Evolutionary conservation across 2,329 filamentous ascomycete species (phyloP).

Genomic region (Fusarium nurragi): DNA sequence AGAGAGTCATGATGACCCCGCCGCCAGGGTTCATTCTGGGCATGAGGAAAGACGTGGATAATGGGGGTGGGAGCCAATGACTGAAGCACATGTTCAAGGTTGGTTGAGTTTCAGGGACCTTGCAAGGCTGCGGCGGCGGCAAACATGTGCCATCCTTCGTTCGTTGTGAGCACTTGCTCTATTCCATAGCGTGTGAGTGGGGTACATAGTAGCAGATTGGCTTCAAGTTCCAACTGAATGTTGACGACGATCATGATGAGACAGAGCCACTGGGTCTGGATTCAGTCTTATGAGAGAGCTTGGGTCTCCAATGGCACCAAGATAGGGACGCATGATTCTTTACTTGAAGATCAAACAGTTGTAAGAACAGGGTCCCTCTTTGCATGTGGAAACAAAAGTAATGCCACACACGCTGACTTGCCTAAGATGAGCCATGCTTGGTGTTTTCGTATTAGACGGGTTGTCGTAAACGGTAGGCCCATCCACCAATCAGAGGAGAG

Average conservation of each 20-base stretch:
- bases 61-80: conserved; percentile 52
- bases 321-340: not conserved
- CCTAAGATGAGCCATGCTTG: conserved; percentile 8
- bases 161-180: conserved; percentile 37
- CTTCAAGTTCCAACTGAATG: conserved; percentile 24
- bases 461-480: conserved; percentile 12
- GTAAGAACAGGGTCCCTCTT: accelerated
- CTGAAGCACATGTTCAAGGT: conserved; percentile 53
- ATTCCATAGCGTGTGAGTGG: conserved; percentile 36
- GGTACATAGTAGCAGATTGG: not conserved
- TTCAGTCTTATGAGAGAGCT: not conserved
- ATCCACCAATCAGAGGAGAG: conserved; percentile 35
- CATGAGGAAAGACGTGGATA: conserved; percentile 10
- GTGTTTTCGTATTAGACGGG: conserved; percentile 30
- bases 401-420: not conserved
- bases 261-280: not conserved
- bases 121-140: conserved; percentile 34
- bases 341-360: not conserved
- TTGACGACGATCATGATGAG: conserved; percentile 20
- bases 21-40: conserved; percentile 29
- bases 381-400: not conserved
- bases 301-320: too few species aligned
- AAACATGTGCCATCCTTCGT: conserved; percentile 43
- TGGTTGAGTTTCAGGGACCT: conserved; percentile 42
- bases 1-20: conserved; percentile 40